Evolutionary conservation across 2,329 filamentous ascomycete genomes (phyloP), one percentile per base, ranked within the genome.

Genomic region (Colletotrichum sp.): DNA sequence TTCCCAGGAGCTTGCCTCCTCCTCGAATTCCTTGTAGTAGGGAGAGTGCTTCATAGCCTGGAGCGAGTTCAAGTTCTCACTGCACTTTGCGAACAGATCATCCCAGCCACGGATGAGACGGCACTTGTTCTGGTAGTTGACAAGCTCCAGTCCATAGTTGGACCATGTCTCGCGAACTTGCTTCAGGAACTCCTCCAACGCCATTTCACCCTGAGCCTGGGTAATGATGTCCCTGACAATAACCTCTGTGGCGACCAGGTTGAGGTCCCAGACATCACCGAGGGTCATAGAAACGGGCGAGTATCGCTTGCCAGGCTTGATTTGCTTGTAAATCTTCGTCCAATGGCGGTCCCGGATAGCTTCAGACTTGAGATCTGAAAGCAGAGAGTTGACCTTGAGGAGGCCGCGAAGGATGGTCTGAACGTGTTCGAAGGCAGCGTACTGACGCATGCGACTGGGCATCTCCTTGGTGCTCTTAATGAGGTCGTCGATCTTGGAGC

Each of bases 381-480:
- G 90, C 39, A 98, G 90, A 13, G 93, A 90, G 82, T 99, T 99
- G 80, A 98, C 95, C 84, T 98, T 99, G 78, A 98, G 90, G 65
- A 98, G 91, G 77, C 96, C 93, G 60, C 96, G 94, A 55, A 99
- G 91, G 34, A 98, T 95, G 78, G 92, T 95, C 83, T 99, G 98
- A 52, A 99, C 96, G 82, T 99, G 96, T 85, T 99, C 98, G 83
- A 99, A 99, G n/a, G 98, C 98, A 80, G 98, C 96, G 84, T 99
- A 99, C 82, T 99, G 98, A 76, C 98, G 93, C 96, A 99, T 99
- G 76, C 97, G 93, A 85, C 96, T 98, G 0, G 98, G 97, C 97
- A 99, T 99, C 78, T 99, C 96, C 87, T 98, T 99, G 44, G 96
- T 99, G 91, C 98, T 98, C 88, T 98, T 98, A 84, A 99, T 95